These are phyloP conservation scores for Pseudogymnoascus sp. DNA, from an alignment of 2,329 filamentous ascomycete genomes.

Conservation along the genomic window DNA sequence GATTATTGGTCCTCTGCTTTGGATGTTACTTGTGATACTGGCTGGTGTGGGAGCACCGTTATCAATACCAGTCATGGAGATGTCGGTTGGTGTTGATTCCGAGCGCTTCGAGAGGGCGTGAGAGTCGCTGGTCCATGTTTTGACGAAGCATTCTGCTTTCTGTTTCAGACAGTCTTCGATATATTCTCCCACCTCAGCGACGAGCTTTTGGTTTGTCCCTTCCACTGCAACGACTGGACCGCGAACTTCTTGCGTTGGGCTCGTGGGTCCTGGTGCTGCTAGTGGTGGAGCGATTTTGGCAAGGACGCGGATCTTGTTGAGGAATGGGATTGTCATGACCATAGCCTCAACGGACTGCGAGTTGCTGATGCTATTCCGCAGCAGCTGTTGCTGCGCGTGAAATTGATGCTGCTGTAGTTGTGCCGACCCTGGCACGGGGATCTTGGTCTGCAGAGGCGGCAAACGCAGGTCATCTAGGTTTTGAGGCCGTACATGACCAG, in stretches of 20 bases:
- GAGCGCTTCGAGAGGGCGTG: not conserved
- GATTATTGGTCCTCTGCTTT: conserved; percentile 30
- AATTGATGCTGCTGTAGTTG: conserved; percentile 25
- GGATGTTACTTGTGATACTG: not conserved
- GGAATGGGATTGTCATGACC: conserved; percentile 66
- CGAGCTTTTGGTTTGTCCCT: conserved; percentile 49
- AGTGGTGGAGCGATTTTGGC: conserved; percentile 66
- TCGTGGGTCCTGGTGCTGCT: conserved; percentile 29
- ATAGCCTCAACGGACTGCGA: conserved; percentile 52
- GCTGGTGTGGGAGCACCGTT: not conserved
- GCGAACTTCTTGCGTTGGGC: conserved; percentile 39
- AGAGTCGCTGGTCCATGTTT: conserved; percentile 18
- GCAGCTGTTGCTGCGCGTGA: conserved; percentile 25
- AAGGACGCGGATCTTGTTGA: conserved; percentile 69
- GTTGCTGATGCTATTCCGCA: conserved; percentile 28
- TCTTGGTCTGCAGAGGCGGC: conserved; percentile 27
- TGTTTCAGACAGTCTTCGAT: conserved; percentile 36
- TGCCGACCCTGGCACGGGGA: conserved; percentile 24
- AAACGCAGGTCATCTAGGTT: conserved; percentile 27
- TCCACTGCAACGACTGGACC: conserved; percentile 79
- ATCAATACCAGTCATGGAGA: conserved; percentile 1
- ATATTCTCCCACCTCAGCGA: conserved; percentile 50
- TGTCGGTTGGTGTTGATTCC: not conserved
- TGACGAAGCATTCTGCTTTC: conserved; percentile 23
- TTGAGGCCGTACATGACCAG: conserved; percentile 13